phyloP scores from a whole-genome alignment of 768 basidiomycete species.

The Suillus weaverae region DNA sequence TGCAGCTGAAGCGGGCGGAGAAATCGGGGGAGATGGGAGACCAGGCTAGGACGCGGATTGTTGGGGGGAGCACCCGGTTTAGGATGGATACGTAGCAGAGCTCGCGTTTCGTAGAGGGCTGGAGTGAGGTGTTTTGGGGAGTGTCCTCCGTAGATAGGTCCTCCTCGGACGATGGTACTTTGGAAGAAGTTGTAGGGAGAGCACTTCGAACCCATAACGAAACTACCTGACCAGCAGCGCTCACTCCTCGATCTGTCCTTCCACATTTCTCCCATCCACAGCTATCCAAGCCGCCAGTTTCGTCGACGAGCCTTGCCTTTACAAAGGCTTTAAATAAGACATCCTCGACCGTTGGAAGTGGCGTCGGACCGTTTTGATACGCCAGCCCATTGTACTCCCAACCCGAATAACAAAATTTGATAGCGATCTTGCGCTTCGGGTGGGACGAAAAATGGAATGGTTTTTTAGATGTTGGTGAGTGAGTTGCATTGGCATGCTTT shows the following conservation, averaged over 20 bases:
- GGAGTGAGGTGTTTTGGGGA: background rate
- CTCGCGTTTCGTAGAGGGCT: background rate
- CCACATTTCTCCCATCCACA: constrained; percentile 93
- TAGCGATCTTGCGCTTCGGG: constrained; percentile 84
- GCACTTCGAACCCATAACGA: constrained; percentile 88
- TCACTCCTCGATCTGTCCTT: constrained; percentile 94
- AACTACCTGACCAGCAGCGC: constrained; percentile 90
- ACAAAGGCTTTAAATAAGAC: constrained; percentile 82
- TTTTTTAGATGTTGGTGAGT: constrained; percentile 31
- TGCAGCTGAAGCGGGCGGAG: constrained; percentile 87
- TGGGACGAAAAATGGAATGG: constrained; percentile 69
- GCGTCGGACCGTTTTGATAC: constrained; percentile 66
- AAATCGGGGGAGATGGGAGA: constrained; percentile 81
- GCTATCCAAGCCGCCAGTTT: constrained; percentile 70
- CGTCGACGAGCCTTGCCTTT: constrained; percentile 75
- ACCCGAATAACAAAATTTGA: constrained; percentile 91
- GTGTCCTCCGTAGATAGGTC: background rate
- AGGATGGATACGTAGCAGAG: constrained; percentile 71
- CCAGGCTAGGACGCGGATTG: constrained; percentile 92
- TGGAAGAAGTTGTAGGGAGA: constrained; percentile 27
- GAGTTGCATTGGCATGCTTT: constrained; percentile 17
- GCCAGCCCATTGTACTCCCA: constrained; percentile 92
- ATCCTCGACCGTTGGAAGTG: constrained; percentile 87
- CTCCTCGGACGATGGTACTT: background rate
- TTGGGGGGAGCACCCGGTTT: constrained; percentile 85